Evolutionary conservation across 495 filamentous ascomycete species (phyloP), one percentile per base, ranked within the genome.

Genomic region (Xylaria telfairii): DNA sequence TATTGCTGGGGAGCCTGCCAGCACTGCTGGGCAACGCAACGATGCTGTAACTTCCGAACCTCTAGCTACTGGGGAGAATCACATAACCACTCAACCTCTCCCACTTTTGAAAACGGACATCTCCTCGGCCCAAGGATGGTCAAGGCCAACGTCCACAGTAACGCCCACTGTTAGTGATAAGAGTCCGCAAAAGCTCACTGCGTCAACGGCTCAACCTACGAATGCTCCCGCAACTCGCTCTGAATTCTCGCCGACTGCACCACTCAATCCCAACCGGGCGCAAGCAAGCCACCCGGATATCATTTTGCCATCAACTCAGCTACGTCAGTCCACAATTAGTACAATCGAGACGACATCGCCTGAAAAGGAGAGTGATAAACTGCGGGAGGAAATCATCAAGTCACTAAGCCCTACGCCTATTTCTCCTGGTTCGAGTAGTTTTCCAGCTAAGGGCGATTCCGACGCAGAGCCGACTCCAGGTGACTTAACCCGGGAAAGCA

Each of bases 381-480:
- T 96, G 61, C 83, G 90, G 37, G 90, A 93, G 71, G 94, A 97
- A 72, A 96, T 96, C 42, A 92, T 94, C 32, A 88, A 87, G 44
- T 92, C 89, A n/a, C 79, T 96, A 15, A 93, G 87, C 54, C 66
- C 74, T 54, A 66, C 73, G 47, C 75, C 76, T 7, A 68, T 67
- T 30, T 71, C 74, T 2, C 70, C 75, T 42, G 64, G 68, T 51
- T 73, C 71, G 9, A 71, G 62, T 21, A 49, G 32, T 24, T 53
- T 74, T 13, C 30, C 73, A 26, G 53, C 41, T 12, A 47, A 53
- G n/a, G 63, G 68, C 7, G 32, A 54, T 42, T 46, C 12, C 19
- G 24, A 34, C 8, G 73, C 75, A 39, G 77, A 77, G 17, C 73
- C 77, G 13, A 71, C 72, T 4, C 75, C 69, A n/a, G 72, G 68